Conservation (phyloP, 805 yeast genomes). For the Kuraishia piskuri region DNA sequence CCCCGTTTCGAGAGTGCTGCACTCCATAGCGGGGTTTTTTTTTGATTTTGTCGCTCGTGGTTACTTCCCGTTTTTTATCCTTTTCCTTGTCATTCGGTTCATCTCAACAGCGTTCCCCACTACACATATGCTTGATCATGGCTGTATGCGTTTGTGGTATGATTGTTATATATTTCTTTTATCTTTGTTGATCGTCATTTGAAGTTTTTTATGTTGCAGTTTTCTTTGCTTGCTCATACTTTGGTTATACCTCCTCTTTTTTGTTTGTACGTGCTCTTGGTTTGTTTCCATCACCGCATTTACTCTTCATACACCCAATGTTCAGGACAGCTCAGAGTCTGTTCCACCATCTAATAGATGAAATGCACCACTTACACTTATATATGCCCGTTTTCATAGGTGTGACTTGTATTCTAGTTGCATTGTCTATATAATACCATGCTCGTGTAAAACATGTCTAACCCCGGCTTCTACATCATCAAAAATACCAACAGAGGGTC, state of each 20-base stretch:
- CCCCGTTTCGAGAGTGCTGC: neutral
- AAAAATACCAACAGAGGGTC: constrained; percentile 41
- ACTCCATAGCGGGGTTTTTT: neutral
- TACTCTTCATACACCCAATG: neutral
- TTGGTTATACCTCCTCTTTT: neutral
- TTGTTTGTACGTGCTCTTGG: neutral
- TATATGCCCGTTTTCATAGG: too few relatives aligned
- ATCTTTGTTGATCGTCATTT: neutral
- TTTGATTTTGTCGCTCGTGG: neutral
- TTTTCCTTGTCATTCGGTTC: neutral
- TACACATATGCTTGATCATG: too few relatives aligned
- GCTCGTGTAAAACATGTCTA: constrained; percentile 13
- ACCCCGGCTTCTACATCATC: constrained; percentile 41
- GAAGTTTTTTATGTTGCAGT: too few relatives aligned
- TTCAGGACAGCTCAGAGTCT: neutral
- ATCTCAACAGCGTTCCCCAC: neutral
- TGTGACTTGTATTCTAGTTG: neutral
- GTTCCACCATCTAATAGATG: neutral
- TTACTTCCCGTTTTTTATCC: neutral
- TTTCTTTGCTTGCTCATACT: constrained; percentile 2
- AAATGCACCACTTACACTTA: too few relatives aligned
- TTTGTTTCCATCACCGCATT: neutral
- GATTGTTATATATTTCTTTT: neutral
- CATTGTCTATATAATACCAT: neutral
- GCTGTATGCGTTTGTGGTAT: neutral